Evolutionary conservation across 108 stramenopile species (phyloP).

Genomic region (Parietichytrium sp.): DNA sequence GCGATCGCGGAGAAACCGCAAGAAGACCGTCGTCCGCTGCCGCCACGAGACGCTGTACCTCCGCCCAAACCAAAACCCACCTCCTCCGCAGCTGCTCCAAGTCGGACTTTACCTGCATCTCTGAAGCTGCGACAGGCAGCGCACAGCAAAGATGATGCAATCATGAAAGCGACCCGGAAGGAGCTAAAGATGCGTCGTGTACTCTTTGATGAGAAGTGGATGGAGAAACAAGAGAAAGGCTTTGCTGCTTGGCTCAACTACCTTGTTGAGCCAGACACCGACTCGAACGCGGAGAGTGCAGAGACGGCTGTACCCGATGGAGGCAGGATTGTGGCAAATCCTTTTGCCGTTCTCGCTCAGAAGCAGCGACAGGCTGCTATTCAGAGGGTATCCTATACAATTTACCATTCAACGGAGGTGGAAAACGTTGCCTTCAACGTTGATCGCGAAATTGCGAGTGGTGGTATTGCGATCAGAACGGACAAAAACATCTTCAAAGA

Average conservation of each 20-base stretch:
- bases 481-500: slow-evolving; percentile 81
- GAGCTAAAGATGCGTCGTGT: slow-evolving; percentile 8
- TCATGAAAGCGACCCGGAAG: neutral
- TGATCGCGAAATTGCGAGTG: slow-evolving; percentile 33
- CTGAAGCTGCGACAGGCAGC: neutral
- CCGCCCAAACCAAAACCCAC: neutral
- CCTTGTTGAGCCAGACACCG: slow-evolving; percentile 8
- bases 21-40: neutral
- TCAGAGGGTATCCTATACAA: neutral
- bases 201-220: slow-evolving; percentile 6
- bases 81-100: neutral
- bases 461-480: slow-evolving; percentile 63
- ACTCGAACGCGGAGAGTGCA: neutral
- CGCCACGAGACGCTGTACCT: neutral
- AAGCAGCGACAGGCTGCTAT: slow-evolving; percentile 22
- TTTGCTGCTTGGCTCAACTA: slow-evolving; percentile 38
- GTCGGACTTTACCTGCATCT: neutral
- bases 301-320: neutral
- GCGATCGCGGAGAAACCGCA: neutral
- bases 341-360: neutral
- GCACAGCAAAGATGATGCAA: neutral
- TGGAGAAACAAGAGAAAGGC: slow-evolving; percentile 34
- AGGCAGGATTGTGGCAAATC: no score
- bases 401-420: neutral
- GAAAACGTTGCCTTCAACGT: neutral